A percentile compares a stretch with the other conserved stretches of the same genome.
phyloP scores from a whole-genome alignment of 2,329 filamentous ascomycete species.

The Fusarium azukiicola region DNA sequence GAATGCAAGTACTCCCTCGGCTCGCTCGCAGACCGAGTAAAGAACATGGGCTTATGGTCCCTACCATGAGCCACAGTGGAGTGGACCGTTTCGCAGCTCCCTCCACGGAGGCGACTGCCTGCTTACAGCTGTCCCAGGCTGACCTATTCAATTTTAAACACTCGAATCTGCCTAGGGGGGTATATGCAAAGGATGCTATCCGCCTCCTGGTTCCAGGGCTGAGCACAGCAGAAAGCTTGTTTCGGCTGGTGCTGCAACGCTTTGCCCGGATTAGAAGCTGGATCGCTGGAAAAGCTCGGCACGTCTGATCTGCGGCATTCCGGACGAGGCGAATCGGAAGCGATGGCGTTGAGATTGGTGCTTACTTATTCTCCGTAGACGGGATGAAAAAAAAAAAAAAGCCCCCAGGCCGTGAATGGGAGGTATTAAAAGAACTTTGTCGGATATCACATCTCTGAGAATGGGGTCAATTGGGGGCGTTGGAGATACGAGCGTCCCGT shows the following conservation, averaged over 20 bases:
- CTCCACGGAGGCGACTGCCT: constrained; percentile 5
- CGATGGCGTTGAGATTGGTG: neutral
- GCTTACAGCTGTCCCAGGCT: constrained; percentile 5
- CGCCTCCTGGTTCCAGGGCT: constrained; percentile 3
- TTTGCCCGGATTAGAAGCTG: neutral
- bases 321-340: constrained; percentile 3
- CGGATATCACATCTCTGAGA: constrained; percentile 2
- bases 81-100: constrained; percentile 6
- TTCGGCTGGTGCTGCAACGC: neutral
- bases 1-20: neutral
- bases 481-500: constrained; percentile 8
- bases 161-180: neutral
- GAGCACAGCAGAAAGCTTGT: constrained; percentile 12
- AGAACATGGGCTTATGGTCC: constrained; percentile 4
- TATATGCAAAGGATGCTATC: neutral
- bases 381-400: neutral
- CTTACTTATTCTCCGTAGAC: constrained; percentile 4
- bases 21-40: neutral
- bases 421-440: constrained; percentile 9
- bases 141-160: neutral
- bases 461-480: constrained; percentile 1
- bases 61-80: constrained; percentile 16
- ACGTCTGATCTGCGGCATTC: neutral
- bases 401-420: constrained; percentile 1
- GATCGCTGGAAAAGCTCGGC: neutral